phyloP scores from a whole-genome alignment of 345 rosid species.

The Geranium rotundifolium region DNA sequence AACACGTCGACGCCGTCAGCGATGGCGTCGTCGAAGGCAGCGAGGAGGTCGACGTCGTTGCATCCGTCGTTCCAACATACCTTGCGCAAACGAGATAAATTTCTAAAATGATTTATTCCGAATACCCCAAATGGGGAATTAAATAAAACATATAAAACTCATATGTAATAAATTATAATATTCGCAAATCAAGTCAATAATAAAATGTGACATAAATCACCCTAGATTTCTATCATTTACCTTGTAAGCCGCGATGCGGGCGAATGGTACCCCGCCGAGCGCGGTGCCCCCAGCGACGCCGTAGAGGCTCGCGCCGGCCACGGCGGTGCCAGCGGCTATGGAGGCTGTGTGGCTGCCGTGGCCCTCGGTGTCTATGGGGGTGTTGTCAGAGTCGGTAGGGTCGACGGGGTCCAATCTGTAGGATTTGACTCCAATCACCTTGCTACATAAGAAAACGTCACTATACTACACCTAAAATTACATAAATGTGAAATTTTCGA shows the following conservation, averaged over 20 bases:
- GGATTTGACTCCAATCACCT: slow-evolving; percentile 67
- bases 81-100: too few species aligned
- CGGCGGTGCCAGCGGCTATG: slow-evolving; percentile 42
- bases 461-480: too few species aligned
- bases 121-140: too few species aligned
- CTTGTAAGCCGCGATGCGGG: slow-evolving; percentile 80
- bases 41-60: slow-evolving; percentile 61
- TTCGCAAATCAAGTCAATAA: too few species aligned
- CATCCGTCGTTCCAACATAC: slow-evolving; percentile 65
- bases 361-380: slow-evolving; percentile 59
- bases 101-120: too few species aligned
- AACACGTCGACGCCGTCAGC: slow-evolving; percentile 70
- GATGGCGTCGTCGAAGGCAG: slow-evolving; percentile 75
- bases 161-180: too few species aligned
- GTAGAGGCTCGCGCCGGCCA: slow-evolving; percentile 48
- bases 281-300: slow-evolving; percentile 72
- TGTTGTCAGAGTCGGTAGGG: background rate
- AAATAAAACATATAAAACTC: too few species aligned
- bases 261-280: slow-evolving; percentile 69
- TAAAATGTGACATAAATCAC: too few species aligned
- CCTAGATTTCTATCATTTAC: too few species aligned
- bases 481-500: too few species aligned
- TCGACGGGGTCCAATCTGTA: slow-evolving; percentile 25
- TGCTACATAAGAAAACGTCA: too few species aligned
- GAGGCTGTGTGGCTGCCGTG: slow-evolving; percentile 86